phyloP scores from a whole-genome alignment of 495 filamentous ascomycete species.

The Talaromyces trachyspermus region DNA sequence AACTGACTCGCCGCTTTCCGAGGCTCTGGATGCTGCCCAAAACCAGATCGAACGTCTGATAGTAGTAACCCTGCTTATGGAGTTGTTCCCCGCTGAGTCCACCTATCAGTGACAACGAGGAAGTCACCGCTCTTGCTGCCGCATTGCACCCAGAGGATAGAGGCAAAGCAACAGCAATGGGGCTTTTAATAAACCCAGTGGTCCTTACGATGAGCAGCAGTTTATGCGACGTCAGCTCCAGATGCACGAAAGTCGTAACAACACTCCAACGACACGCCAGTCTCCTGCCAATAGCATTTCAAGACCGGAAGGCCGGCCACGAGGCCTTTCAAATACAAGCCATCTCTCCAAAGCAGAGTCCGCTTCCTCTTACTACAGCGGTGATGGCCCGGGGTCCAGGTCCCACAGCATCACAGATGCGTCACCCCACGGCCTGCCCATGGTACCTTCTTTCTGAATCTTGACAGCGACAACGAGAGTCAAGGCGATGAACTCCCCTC shows the following conservation, averaged over 20 bases:
- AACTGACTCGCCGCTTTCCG: conserved; percentile 26
- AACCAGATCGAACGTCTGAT: conserved; percentile 12
- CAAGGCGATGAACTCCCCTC: conserved; percentile 23
- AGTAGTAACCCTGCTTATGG: conserved; percentile 30
- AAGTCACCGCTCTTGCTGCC: conserved; percentile 43
- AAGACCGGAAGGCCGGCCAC: conserved; percentile 29
- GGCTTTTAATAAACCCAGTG: conserved; percentile 69
- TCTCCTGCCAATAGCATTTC: conserved; percentile 26
- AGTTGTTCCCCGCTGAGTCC: conserved; percentile 63
- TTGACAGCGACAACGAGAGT: conserved; percentile 39
- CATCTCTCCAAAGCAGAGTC: conserved; percentile 39
- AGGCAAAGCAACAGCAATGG: conserved; percentile 80
- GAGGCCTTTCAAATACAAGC: conserved; percentile 36
- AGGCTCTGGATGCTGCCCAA: conserved; percentile 13
- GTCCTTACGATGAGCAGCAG: conserved; percentile 74
- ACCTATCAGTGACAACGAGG: conserved; percentile 61
- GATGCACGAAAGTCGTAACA: conserved; percentile 61
- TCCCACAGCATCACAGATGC: conserved; percentile 18
- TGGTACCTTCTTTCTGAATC: conserved; percentile 37
- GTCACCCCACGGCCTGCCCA: conserved; percentile 22
- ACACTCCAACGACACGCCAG: conserved; percentile 27
- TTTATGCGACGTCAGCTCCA: conserved; percentile 75
- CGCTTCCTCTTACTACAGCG: conserved; percentile 37
- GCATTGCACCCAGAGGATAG: conserved; percentile 68
- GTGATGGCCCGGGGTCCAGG: conserved; percentile 16